Evolutionary conservation across 345 rosid genomes (phyloP).

Genomic region (Dimocarpus longan): DNA sequence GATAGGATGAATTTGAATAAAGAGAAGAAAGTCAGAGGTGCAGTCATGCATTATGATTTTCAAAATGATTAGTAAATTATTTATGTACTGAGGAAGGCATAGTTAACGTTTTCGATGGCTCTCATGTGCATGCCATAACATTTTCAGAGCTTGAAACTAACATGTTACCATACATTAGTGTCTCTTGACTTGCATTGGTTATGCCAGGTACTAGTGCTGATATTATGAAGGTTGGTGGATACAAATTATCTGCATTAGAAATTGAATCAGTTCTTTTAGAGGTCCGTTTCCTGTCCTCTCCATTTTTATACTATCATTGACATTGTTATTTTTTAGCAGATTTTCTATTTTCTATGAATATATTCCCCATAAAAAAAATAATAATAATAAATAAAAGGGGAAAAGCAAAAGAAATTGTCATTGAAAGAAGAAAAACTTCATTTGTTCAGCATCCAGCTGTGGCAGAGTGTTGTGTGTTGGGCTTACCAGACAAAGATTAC

Average conservation of each 20-base stretch:
- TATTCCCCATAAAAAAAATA: neutral
- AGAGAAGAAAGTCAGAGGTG: neutral
- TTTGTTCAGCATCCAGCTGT: slow-evolving; percentile 74
- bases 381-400: neutral
- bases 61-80: too few species aligned
- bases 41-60: neutral
- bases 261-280: slow-evolving; percentile 88
- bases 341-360: slow-evolving; percentile 1
- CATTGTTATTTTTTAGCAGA: neutral
- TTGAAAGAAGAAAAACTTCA: slow-evolving; percentile 1
- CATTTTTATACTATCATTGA: neutral
- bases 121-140: neutral
- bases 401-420: neutral
- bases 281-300: slow-evolving; percentile 39
- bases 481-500: slow-evolving; percentile 80
- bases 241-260: slow-evolving; percentile 92
- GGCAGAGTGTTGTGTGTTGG: slow-evolving; percentile 92
- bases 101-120: neutral
- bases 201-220: slow-evolving; percentile 85
- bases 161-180: neutral
- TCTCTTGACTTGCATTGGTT: neutral
- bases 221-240: slow-evolving; percentile 98
- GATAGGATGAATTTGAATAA: neutral
- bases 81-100: neutral
- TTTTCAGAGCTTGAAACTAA: neutral